Conservation (phyloP, 164 flowering plant species). For the Nelumbo lutea region DNA sequence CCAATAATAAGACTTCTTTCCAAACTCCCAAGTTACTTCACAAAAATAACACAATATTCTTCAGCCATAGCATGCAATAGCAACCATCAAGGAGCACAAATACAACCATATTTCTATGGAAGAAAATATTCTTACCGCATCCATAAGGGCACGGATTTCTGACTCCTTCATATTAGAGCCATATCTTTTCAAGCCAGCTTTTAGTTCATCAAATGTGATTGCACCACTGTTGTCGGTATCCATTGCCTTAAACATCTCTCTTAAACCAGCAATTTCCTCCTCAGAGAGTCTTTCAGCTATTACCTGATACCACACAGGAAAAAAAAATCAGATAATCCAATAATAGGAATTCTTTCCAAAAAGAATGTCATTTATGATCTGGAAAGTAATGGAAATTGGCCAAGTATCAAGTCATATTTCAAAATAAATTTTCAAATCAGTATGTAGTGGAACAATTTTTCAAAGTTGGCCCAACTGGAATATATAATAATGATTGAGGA, state of each 20-base stretch:
- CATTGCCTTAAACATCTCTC: slow-evolving; percentile 92
- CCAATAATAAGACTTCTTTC: no score
- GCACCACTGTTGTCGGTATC: slow-evolving; percentile 98
- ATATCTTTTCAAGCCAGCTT: slow-evolving; percentile 88
- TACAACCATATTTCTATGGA: not conserved
- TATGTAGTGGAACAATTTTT: not conserved
- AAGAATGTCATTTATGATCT: not conserved
- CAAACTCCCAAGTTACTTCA: no score
- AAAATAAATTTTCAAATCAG: not conserved
- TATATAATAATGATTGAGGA: not conserved
- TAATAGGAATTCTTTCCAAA: not conserved
- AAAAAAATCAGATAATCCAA: not conserved
- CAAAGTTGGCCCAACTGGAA: not conserved
- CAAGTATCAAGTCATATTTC: not conserved
- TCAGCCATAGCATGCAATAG: no score
- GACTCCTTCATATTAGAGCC: slow-evolving; percentile 92
- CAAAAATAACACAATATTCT: no score
- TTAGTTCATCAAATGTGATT: slow-evolving; percentile 95
- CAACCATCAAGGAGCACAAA: no score
- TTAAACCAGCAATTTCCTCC: slow-evolving; percentile 97
- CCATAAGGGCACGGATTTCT: slow-evolving; percentile 94
- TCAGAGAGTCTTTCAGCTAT: slow-evolving; percentile 98
- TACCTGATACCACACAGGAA: slow-evolving; percentile 42
- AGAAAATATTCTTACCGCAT: slow-evolving; percentile 54
- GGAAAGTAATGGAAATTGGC: not conserved